Percentiles rank a stretch among this genome's conserved stretches.
Conservation (phyloP, 306 rosid genomes). For the Ochetophila trinervis region DNA sequence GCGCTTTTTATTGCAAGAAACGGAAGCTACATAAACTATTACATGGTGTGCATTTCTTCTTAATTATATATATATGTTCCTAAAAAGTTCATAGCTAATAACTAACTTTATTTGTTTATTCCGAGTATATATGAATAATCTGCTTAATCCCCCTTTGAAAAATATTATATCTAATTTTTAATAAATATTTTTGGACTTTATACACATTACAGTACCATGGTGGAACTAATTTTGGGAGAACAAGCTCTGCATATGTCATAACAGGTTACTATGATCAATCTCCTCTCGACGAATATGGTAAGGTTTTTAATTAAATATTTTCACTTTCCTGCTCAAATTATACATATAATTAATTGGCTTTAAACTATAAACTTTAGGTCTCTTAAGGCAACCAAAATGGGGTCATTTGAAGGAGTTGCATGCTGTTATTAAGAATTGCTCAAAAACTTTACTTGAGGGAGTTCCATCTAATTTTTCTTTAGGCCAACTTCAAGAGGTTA, state of each 20-base stretch:
- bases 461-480: constrained; percentile 42
- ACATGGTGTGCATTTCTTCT: constrained; percentile 51
- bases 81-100: neutral
- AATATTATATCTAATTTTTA: neutral
- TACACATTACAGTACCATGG: constrained; percentile 54
- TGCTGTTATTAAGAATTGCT: constrained; percentile 51
- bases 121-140: neutral
- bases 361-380: constrained; percentile 35
- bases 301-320: neutral
- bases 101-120: neutral
- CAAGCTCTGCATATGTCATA: constrained; percentile 46
- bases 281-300: constrained; percentile 80
- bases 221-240: constrained; percentile 78
- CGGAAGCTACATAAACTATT: constrained; percentile 82
- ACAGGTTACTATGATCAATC: constrained; percentile 69
- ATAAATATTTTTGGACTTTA: neutral
- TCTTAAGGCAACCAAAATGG: constrained; percentile 66
- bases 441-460: constrained; percentile 55
- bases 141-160: neutral
- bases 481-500: constrained; percentile 52
- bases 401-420: constrained; percentile 70
- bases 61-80: neutral
- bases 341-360: neutral
- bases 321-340: neutral
- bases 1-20: constrained; percentile 80